phyloP scores from a whole-genome alignment of 2,329 filamentous ascomycete species.

The Diplodia intermedia region DNA sequence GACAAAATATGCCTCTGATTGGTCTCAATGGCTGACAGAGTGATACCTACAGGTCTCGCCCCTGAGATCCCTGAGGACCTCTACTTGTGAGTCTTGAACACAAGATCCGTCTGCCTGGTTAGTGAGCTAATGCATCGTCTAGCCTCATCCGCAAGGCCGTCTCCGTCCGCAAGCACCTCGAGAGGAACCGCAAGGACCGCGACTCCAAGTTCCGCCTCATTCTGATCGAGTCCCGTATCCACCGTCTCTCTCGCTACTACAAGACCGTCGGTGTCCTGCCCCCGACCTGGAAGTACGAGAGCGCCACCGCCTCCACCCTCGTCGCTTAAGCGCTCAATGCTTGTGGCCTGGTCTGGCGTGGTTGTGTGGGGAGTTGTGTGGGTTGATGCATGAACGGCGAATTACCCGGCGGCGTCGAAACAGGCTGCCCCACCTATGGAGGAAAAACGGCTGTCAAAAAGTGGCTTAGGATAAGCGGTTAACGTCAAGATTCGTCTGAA shows the following conservation, averaged over 20 bases:
- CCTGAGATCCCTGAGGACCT: conserved; percentile 99
- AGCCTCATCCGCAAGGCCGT: conserved; percentile 69
- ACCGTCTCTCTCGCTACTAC: conserved; percentile 99
- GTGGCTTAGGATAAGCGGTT: conserved; percentile 30
- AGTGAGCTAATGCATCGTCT: conserved; percentile 8
- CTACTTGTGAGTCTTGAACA: conserved; percentile 93
- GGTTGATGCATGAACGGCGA: conserved; percentile 24
- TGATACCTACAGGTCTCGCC: conserved; percentile 77
- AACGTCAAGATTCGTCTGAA: conserved; percentile 14
- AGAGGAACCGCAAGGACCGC: conserved; percentile 99
- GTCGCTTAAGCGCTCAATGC: conserved; percentile 72
- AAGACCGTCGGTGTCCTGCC: conserved; percentile 86
- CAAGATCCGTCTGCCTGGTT: conserved; percentile 9
- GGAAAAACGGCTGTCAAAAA: conserved; percentile 30
- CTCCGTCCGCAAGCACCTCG: conserved; percentile 99
- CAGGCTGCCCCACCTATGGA: conserved; percentile 18
- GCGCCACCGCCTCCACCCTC: conserved; percentile 91
- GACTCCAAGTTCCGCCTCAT: conserved; percentile 99
- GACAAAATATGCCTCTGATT: conserved; percentile 52
- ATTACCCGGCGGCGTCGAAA: conserved; percentile 17
- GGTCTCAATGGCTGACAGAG: conserved; percentile 53
- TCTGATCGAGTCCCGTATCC: conserved; percentile 99
- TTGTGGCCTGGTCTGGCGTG: conserved; percentile 3
- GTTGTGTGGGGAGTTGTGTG: conserved; percentile 24
- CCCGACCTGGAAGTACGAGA: conserved; percentile 99